A percentile compares a stretch with the other conserved stretches of the same genome.
Evolutionary conservation across 768 basidiomycete genomes (phyloP).

Genomic region (Termitomyces sp.): DNA sequence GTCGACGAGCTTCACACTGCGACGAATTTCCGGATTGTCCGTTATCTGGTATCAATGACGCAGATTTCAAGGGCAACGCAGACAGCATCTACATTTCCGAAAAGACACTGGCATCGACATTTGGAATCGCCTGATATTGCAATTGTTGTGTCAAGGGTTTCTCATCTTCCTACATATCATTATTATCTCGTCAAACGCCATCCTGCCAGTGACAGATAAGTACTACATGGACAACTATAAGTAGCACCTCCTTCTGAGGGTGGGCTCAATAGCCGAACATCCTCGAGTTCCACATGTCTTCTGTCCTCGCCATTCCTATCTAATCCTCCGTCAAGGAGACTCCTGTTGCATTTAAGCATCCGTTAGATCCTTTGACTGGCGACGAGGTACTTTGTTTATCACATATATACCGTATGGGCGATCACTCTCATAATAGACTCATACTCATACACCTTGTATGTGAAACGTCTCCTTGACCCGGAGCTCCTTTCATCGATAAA

Average conservation of each 20-base stretch:
- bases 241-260: not conserved
- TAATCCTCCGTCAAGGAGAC: slow-evolving; percentile 16
- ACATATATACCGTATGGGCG: too few species aligned
- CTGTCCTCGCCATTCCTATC: slow-evolving; percentile 16
- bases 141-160: not conserved
- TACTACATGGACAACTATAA: not conserved
- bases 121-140: not conserved
- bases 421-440: not conserved
- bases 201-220: not conserved
- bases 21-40: too few species aligned
- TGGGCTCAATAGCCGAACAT: slow-evolving; percentile 19
- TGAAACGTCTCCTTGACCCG: not conserved
- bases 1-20: too few species aligned
- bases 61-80: too few species aligned
- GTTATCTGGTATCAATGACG: too few species aligned
- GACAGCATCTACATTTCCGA: too few species aligned
- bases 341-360: slow-evolving; percentile 38
- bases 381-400: slow-evolving; percentile 47
- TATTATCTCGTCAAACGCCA: not conserved
- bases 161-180: not conserved
- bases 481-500: not conserved
- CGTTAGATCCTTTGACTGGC: slow-evolving; percentile 63
- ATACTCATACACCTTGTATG: not conserved
- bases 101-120: too few species aligned
- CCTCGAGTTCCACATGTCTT: slow-evolving; percentile 18